A percentile compares a stretch with the other conserved stretches of the same genome.
phyloP scores from a whole-genome alignment of 2,329 filamentous ascomycete species.

The Claviceps citrina region DNA sequence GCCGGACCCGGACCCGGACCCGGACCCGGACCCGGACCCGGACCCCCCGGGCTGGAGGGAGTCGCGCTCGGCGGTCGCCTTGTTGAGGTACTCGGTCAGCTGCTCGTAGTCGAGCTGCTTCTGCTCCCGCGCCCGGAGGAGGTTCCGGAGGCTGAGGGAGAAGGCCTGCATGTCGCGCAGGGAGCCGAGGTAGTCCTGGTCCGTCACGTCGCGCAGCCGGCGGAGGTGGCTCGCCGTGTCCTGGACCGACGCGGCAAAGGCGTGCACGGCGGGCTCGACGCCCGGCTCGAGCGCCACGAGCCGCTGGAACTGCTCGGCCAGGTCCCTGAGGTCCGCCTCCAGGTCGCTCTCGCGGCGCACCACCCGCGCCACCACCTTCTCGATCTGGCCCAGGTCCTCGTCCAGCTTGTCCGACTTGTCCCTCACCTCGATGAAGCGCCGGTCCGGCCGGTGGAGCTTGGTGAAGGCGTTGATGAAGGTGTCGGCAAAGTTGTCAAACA shows the following conservation, averaged over 20 bases:
- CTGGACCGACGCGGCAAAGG: slow-evolving; percentile 75
- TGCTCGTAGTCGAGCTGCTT: slow-evolving; percentile 97
- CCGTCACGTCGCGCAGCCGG: slow-evolving; percentile 74
- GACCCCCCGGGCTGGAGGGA: slow-evolving; percentile 50
- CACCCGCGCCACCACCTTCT: slow-evolving; percentile 88
- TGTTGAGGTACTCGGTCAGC: slow-evolving; percentile 87
- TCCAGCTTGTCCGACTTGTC: slow-evolving; percentile 89
- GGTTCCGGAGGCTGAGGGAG: slow-evolving; percentile 67
- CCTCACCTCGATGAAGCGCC: slow-evolving; percentile 83
- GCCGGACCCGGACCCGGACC: no score
- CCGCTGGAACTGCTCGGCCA: slow-evolving; percentile 89
- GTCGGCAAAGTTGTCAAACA: slow-evolving; percentile 91
- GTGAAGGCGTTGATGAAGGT: slow-evolving; percentile 95
- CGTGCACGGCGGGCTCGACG: slow-evolving; percentile 65
- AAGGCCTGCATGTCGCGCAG: slow-evolving; percentile 94
- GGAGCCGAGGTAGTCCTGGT: slow-evolving; percentile 87
- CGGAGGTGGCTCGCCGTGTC: slow-evolving; percentile 67
- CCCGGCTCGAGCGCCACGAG: slow-evolving; percentile 79
- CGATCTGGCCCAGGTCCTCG: slow-evolving; percentile 81
- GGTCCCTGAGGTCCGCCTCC: slow-evolving; percentile 73
- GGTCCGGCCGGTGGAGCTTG: slow-evolving; percentile 89
- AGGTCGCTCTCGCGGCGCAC: slow-evolving; percentile 77
- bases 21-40: no score
- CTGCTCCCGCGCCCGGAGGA: slow-evolving; percentile 86
- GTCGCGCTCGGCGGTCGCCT: slow-evolving; percentile 77